A percentile compares a stretch with the other conserved stretches of the same genome.
Conservation (phyloP, 805 yeast species). For the Starmera amethionina region DNA sequence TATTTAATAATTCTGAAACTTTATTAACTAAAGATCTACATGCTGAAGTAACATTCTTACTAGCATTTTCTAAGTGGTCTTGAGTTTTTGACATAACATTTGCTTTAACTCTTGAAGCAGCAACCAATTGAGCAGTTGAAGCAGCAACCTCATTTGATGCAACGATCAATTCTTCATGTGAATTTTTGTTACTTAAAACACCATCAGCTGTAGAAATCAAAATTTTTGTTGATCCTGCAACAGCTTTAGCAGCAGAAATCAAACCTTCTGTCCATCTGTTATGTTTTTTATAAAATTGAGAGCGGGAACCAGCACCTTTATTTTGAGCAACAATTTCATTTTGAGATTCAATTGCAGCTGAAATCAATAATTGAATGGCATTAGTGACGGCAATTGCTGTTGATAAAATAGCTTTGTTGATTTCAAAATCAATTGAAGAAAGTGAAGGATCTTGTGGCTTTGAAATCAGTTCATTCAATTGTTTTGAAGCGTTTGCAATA, state of each 20-base stretch:
- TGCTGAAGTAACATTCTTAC: conserved; percentile 62
- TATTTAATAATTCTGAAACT: conserved; percentile 51
- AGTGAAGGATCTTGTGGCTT: conserved; percentile 40
- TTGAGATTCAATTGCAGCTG: conserved; percentile 74
- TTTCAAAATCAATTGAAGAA: conserved; percentile 49
- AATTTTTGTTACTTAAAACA: conserved; percentile 48
- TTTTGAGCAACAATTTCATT: conserved; percentile 69
- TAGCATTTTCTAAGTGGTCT: conserved; percentile 58
- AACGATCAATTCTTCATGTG: conserved; percentile 78
- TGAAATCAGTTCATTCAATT: conserved; percentile 41
- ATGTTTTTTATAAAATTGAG: conserved; percentile 77
- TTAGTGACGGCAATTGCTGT: conserved; percentile 77
- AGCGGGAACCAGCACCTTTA: conserved; percentile 51
- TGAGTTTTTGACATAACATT: conserved; percentile 68
- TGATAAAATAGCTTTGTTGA: conserved; percentile 65
- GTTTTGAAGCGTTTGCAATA: conserved; percentile 54
- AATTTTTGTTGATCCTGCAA: conserved; percentile 74
- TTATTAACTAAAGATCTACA: conserved; percentile 63
- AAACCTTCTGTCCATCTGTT: conserved; percentile 93
- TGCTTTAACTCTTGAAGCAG: conserved; percentile 84
- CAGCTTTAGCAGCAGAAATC: conserved; percentile 80
- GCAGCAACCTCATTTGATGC: conserved; percentile 91
- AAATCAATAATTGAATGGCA: conserved; percentile 62
- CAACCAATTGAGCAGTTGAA: conserved; percentile 84
- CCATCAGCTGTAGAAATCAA: conserved; percentile 84